These are phyloP conservation scores for Candida insectorum DNA, from an alignment of 805 yeast species.

Conservation along the genomic window DNA sequence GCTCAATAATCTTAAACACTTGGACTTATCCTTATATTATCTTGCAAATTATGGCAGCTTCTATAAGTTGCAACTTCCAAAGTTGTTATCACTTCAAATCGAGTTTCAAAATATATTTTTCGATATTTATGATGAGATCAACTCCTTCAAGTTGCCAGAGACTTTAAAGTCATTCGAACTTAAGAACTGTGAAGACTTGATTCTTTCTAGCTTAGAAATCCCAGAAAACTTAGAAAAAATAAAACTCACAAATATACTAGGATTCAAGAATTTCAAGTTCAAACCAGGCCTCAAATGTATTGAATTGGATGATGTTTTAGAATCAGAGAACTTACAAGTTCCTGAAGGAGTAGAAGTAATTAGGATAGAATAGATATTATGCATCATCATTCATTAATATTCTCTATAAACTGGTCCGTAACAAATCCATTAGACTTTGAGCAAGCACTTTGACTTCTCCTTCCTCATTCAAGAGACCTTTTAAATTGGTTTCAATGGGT, in stretches of 20 bases:
- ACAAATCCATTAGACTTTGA: too few species aligned
- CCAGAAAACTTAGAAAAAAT: constrained; percentile 3
- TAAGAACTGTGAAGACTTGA: constrained; percentile 6
- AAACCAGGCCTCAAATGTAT: constrained; percentile 1
- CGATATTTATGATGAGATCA: constrained; percentile 7
- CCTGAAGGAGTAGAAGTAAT: not conserved
- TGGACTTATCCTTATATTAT: constrained; percentile 2
- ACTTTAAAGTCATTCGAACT: constrained; percentile 4
- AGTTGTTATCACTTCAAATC: constrained; percentile 2
- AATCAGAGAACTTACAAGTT: constrained; percentile 3
- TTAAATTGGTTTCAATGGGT: too few species aligned
- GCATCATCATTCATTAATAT: too few species aligned
- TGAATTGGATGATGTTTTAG: constrained; percentile 1
- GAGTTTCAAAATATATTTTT: constrained; percentile 3
- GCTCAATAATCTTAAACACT: constrained; percentile 1
- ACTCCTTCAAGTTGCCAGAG: constrained; percentile 4
- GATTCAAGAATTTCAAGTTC: constrained; percentile 4
- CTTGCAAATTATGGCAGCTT: constrained; percentile 6
- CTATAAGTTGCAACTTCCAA: constrained; percentile 5
- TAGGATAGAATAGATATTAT: too few species aligned
- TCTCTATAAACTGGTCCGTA: too few species aligned
- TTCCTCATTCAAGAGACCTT: too few species aligned
- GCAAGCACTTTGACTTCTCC: too few species aligned
- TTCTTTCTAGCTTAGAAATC: constrained; percentile 2
- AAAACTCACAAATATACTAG: constrained; percentile 1